Percentiles rank a stretch among this genome's conserved stretches.
Conservation (phyloP, 2,329 filamentous ascomycete genomes). For the Pseudophaeomoniella oleicola region DNA sequence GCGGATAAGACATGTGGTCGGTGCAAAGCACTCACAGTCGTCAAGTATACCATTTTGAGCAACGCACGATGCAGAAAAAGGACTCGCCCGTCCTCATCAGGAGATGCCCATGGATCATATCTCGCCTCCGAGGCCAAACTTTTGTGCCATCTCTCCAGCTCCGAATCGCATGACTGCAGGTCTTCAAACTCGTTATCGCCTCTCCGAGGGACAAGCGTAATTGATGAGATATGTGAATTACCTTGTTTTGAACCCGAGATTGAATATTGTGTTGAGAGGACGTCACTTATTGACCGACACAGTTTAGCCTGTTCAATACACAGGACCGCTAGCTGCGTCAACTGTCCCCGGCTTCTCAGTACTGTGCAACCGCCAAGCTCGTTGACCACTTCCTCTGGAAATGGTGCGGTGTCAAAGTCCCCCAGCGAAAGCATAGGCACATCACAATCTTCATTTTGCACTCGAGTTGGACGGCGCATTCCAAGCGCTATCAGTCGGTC, state of each 20-base stretch:
- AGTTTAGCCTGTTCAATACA: conserved; percentile 86
- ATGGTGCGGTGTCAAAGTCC: conserved; percentile 66
- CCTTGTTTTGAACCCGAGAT: conserved; percentile 70
- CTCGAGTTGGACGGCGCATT: conserved; percentile 82
- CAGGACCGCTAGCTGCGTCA: conserved; percentile 68
- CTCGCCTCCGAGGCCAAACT: conserved; percentile 47
- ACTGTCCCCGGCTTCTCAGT: conserved; percentile 55
- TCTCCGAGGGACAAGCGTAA: conserved; percentile 88
- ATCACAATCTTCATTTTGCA: conserved; percentile 87
- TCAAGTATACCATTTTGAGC: conserved; percentile 86
- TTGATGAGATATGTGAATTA: conserved; percentile 57
- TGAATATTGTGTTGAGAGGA: conserved; percentile 83
- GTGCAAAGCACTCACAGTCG: conserved; percentile 79
- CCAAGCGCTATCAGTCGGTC: conserved; percentile 84
- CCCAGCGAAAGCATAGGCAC: conserved; percentile 74
- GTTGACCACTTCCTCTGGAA: conserved; percentile 53
- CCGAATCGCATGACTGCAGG: conserved; percentile 63
- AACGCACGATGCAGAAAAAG: conserved; percentile 64
- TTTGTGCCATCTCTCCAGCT: conserved; percentile 64
- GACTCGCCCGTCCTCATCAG: conserved; percentile 39
- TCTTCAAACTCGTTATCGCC: conserved; percentile 66
- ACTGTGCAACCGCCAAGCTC: conserved; percentile 57
- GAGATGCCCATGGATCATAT: conserved; percentile 40
- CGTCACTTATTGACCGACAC: conserved; percentile 76
- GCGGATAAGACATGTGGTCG: conserved; percentile 79